Percentiles rank a stretch among this genome's conserved stretches.
Evolutionary conservation across 1,284 basidiomycete genomes (phyloP).

Genomic region (Paramarasmius palmivorus): DNA sequence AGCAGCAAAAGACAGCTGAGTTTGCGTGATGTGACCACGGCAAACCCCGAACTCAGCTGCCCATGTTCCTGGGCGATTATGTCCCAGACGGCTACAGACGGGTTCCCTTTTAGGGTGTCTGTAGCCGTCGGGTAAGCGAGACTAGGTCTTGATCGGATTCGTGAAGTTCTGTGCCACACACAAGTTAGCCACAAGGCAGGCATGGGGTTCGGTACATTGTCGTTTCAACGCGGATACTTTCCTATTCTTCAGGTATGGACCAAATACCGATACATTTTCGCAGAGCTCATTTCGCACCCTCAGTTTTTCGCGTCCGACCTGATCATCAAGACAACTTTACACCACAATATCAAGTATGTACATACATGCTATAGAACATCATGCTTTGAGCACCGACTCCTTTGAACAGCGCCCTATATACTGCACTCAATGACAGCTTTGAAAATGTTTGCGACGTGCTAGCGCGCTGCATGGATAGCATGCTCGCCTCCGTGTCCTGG

Average conservation of each 20-base stretch:
- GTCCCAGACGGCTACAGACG: too few relatives aligned
- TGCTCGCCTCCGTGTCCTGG: slow-evolving; percentile 41
- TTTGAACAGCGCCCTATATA: slow-evolving; percentile 50
- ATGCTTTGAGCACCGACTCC: slow-evolving; percentile 3
- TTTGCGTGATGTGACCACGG: too few relatives aligned
- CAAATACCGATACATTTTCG: neutral
- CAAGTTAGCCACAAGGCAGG: slow-evolving; percentile 44
- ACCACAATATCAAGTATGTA: slow-evolving; percentile 54
- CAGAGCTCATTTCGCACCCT: neutral
- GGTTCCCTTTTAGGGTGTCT: too few relatives aligned
- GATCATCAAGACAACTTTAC: slow-evolving; percentile 60
- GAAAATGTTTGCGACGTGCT: slow-evolving; percentile 43
- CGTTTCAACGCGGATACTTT: slow-evolving; percentile 62
- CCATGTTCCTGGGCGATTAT: too few relatives aligned
- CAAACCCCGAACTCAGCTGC: too few relatives aligned
- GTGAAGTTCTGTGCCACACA: slow-evolving; percentile 37
- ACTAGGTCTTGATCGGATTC: slow-evolving; percentile 7
- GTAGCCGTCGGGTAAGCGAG: too few relatives aligned
- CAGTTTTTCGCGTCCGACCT: slow-evolving; percentile 67
- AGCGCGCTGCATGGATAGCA: slow-evolving; percentile 39
- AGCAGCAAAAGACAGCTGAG: too few relatives aligned
- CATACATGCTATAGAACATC: neutral
- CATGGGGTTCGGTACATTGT: slow-evolving; percentile 37
- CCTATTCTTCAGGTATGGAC: slow-evolving; percentile 54
- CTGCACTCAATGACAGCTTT: slow-evolving; percentile 52